Evolutionary conservation across 768 basidiomycete genomes (phyloP).

Genomic region (Rhodotorula graminis): DNA sequence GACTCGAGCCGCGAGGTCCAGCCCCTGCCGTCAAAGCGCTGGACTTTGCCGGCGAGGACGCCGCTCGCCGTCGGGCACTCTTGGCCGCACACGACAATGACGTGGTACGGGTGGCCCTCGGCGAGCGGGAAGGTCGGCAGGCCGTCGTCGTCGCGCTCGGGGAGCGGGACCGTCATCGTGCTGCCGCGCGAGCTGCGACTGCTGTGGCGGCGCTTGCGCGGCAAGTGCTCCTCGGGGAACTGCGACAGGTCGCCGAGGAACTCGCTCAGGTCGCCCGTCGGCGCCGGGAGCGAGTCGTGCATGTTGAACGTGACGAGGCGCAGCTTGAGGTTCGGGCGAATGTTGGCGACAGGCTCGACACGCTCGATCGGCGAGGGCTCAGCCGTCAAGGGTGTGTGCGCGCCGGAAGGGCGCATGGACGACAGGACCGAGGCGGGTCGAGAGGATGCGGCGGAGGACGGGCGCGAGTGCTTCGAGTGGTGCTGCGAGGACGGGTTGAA

Average conservation of each 20-base stretch:
- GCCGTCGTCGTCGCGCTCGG: background rate
- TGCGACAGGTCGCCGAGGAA: conserved; percentile 36
- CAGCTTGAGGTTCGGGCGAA: conserved; percentile 29
- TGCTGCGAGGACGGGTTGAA: background rate
- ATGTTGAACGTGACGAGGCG: conserved; percentile 39
- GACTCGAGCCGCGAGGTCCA: conserved; percentile 42
- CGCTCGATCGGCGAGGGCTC: background rate
- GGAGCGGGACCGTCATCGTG: conserved; percentile 6
- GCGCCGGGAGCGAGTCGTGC: conserved; percentile 36
- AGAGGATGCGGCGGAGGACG: conserved; percentile 1
- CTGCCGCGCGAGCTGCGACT: conserved; percentile 20
- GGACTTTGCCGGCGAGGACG: conserved; percentile 24
- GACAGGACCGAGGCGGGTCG: background rate
- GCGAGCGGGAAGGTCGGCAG: conserved; percentile 30
- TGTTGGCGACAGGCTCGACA: background rate
- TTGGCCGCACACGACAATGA: conserved; percentile 41
- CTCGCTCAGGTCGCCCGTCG: conserved; percentile 39
- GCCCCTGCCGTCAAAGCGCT: conserved; percentile 22
- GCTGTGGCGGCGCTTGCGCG: conserved; percentile 6
- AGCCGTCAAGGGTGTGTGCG: background rate
- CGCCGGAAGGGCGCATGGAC: background rate
- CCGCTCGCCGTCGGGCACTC: conserved; percentile 37
- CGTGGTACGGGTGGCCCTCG: conserved; percentile 38
- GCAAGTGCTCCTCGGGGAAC: background rate
- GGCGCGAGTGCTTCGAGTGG: background rate